These are phyloP conservation scores for Dactylellina drechsleri DNA, from an alignment of 2,329 filamentous ascomycete genomes.

Conservation along the genomic window DNA sequence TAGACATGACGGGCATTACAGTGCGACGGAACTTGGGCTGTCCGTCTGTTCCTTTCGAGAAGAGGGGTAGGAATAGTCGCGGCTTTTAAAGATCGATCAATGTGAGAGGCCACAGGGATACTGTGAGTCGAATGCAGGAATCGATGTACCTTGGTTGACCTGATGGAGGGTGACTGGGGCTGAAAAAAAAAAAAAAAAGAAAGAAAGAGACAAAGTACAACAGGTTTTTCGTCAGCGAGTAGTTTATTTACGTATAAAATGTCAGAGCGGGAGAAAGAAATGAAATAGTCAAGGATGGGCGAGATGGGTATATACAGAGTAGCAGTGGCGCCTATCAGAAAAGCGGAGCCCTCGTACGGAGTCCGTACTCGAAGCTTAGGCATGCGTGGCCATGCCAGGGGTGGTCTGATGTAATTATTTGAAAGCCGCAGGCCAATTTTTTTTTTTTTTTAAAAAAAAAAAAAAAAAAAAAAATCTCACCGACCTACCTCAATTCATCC, in stretches of 20 bases:
- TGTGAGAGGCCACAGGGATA: too few relatives aligned
- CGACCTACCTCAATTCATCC: slow-evolving; percentile 43
- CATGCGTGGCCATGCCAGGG: not conserved
- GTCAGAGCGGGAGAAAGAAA: slow-evolving; percentile 9
- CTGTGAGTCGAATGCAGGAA: not conserved
- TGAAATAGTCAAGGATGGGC: slow-evolving; percentile 30
- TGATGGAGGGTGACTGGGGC: slow-evolving; percentile 6
- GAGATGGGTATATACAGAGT: slow-evolving; percentile 30
- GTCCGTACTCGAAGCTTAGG: not conserved
- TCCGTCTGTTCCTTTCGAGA: not conserved
- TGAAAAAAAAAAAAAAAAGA: not conserved
- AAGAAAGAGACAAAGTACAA: not conserved
- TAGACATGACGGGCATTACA: slow-evolving; percentile 75
- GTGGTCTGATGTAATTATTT: slow-evolving; percentile 27
- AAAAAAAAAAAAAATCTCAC: slow-evolving; percentile 22
- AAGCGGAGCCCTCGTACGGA: slow-evolving; percentile 18
- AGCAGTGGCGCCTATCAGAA: slow-evolving; percentile 14
- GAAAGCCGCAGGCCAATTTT: not conserved
- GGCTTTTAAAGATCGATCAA: slow-evolving; percentile 1
- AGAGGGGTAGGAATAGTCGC: not conserved
- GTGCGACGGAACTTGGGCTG: slow-evolving; percentile 6
- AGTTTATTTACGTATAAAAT: not conserved
- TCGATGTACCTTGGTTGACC: slow-evolving; percentile 2
- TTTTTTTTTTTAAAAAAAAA: not conserved
- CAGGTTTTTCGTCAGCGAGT: slow-evolving; percentile 11